phyloP scores from a whole-genome alignment of 148 eudicot genomes.

The Rhododendron griersonianum region DNA sequence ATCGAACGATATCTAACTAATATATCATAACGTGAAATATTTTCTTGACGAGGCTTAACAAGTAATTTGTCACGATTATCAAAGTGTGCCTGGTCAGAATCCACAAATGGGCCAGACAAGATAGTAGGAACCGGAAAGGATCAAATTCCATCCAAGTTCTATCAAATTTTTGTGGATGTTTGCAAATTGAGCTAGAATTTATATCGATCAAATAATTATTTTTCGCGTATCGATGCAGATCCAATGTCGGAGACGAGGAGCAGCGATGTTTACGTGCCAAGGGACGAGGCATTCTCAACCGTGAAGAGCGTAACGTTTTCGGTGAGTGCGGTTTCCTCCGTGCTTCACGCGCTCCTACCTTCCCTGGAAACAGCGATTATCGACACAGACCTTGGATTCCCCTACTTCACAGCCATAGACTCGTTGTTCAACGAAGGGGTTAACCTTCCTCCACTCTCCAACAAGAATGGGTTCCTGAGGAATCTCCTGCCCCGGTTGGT shows the following conservation, averaged over 20 bases:
- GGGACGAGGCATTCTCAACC: conserved; percentile 73
- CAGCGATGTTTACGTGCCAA: conserved; percentile 48
- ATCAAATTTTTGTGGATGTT: no score
- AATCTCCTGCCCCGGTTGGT: conserved; percentile 51
- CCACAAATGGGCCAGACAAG: neutral
- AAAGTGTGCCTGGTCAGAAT: neutral
- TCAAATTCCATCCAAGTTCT: neutral
- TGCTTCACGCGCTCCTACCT: conserved; percentile 61
- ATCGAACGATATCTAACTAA: no score
- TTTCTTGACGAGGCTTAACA: no score
- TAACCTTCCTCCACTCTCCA: conserved; percentile 17
- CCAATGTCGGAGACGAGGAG: conserved; percentile 47
- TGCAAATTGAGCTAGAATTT: neutral
- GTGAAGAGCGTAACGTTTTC: conserved; percentile 52
- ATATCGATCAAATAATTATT: neutral
- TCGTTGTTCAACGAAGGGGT: conserved; percentile 54
- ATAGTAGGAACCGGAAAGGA: neutral
- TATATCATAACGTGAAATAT: no score
- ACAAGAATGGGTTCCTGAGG: conserved; percentile 1
- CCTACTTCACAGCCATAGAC: conserved; percentile 55
- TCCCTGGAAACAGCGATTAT: conserved; percentile 28
- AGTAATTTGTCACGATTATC: no score
- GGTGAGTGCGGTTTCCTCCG: conserved; percentile 42
- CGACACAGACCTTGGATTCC: conserved; percentile 46
- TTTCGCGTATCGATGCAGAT: conserved; percentile 26